These are phyloP conservation scores for Chlamydomonas sp. DNA, from an alignment of 139 green algal species.

Conservation along the genomic window DNA sequence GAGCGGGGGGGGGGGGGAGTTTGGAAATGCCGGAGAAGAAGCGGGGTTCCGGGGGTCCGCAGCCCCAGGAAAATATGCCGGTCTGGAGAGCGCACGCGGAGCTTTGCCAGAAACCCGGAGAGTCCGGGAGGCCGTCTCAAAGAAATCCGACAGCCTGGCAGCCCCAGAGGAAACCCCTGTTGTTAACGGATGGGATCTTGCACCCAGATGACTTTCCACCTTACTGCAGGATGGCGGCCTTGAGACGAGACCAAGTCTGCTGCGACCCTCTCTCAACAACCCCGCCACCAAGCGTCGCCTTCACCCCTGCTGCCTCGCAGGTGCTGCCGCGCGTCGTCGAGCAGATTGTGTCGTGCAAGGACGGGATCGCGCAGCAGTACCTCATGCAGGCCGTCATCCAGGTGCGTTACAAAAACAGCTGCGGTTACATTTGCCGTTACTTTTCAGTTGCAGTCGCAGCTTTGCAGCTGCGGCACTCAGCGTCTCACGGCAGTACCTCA, in stretches of 20 bases:
- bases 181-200: background rate
- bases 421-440: too few relatives aligned
- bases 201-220: background rate
- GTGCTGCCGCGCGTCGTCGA: constrained; percentile 45
- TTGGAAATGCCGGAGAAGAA: too few relatives aligned
- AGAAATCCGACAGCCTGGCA: too few relatives aligned
- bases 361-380: constrained; percentile 97
- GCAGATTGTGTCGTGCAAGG: constrained; percentile 88
- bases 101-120: too few relatives aligned
- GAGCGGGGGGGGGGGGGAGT: too few relatives aligned
- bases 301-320: constrained; percentile 10
- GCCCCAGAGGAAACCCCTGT: too few relatives aligned
- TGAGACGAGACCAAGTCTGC: background rate
- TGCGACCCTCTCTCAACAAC: background rate
- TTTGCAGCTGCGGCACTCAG: background rate
- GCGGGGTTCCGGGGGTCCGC: too few relatives aligned
- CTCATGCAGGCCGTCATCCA: constrained; percentile 43
- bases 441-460: background rate
- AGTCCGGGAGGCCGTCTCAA: too few relatives aligned
- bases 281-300: background rate
- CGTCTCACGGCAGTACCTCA: background rate
- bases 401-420: background rate
- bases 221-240: background rate
- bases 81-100: too few relatives aligned
- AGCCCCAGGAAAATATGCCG: too few relatives aligned